Evolutionary conservation across 306 rosid species (phyloP).

Genomic region (Dalbergia oliveri): DNA sequence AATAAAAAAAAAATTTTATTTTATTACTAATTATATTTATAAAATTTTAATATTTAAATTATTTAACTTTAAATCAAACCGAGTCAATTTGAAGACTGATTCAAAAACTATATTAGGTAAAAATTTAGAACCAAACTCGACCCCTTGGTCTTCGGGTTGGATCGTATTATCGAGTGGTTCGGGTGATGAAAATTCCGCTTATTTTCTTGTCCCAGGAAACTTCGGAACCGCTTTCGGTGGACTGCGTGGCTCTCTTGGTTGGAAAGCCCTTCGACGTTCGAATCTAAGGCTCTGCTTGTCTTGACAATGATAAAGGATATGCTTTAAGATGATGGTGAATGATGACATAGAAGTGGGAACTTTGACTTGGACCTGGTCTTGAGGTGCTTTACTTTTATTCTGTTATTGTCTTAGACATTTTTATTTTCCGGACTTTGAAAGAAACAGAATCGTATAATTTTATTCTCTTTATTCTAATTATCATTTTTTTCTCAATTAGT

Average conservation of each 20-base stretch:
- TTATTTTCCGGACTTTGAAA: background rate
- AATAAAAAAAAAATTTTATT: no score
- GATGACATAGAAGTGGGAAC: background rate
- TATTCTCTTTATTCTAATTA: background rate
- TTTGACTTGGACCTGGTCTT: constrained; percentile 32
- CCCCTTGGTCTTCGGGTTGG: no score
- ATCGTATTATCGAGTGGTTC: no score
- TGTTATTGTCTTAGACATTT: background rate
- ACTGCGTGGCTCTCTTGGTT: background rate
- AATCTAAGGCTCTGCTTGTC: background rate
- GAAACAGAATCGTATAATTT: background rate
- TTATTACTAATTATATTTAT: no score
- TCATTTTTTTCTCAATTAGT: background rate
- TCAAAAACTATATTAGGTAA: no score
- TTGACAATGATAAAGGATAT: background rate
- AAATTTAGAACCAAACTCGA: no score
- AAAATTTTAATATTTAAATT: no score
- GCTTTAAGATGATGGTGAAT: no score
- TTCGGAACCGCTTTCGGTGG: background rate
- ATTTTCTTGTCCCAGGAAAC: background rate
- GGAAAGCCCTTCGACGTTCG: background rate
- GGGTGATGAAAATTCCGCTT: no score
- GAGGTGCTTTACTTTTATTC: background rate
- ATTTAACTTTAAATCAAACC: no score
- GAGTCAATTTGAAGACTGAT: no score